Evolutionary conservation across 2,329 filamentous ascomycete species (phyloP), one percentile per base, ranked within the genome.

Genomic region (Aspergillus texensis): DNA sequence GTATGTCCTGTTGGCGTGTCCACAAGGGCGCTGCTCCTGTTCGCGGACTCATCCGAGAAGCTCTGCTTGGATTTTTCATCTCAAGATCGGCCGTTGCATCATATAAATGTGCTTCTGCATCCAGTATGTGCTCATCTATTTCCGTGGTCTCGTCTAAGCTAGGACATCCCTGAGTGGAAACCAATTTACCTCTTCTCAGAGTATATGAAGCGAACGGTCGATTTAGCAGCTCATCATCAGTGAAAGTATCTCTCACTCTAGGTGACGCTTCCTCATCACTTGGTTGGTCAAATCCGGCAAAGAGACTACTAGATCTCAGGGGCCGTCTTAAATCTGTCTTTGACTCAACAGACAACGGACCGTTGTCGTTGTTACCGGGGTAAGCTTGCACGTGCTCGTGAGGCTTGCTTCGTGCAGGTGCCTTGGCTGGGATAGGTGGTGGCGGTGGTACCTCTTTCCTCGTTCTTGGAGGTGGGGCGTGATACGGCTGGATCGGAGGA

Each of bases 291-390:
- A 96, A 95, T 0, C 92, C 92, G 36, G 92, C 91, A 77, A 95
- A 95, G n/a, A 96, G 81, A 73, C 91, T 95, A 77, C 91, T 94
- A 56, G 92, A 89, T 61, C 92, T 85, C 72, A 91, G 89, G 1
- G 91, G 91, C 19, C 89, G 86, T 64, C 89, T 86, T 73, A 91
- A 83, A 2, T 88, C 85, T 2, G 84, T 83, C 59, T 83, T 85
- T 16, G 86, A 83, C 61, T 82, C 78, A 24, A 77, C 80, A 1
- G 89, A 88, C 46, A 93, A 79, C 2, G 91, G 90, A 0, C 91
- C 91, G 71, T 94, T 89, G 70, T 95, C 91, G 70, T 94, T 93
- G 75, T 93, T 92, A 0, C 89, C 90, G 2, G 90, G 89, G 74
- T 93, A 94, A 2, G 86, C 84, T 71, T 94, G 89, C 50, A 86